These are phyloP conservation scores for Ceratocystis smalleyi DNA, from an alignment of 2,329 filamentous ascomycete species.

Conservation along the genomic window DNA sequence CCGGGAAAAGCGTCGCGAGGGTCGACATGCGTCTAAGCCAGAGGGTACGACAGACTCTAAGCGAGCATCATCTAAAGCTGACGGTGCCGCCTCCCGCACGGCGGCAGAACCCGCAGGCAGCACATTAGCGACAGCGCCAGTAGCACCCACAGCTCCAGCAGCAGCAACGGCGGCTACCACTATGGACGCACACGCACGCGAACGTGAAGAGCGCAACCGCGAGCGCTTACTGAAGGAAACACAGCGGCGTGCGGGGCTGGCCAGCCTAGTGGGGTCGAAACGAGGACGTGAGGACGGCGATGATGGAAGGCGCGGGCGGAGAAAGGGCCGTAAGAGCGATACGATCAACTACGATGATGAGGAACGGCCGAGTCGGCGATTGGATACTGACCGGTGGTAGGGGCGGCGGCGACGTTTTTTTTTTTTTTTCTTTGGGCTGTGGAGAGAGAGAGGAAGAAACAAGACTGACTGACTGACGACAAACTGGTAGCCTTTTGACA, in stretches of 20 bases:
- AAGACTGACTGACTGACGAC: background rate
- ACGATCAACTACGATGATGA: slow-evolving; percentile 41
- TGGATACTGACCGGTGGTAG: slow-evolving; percentile 27
- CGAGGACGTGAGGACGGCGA: slow-evolving; percentile 34
- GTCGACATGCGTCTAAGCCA: slow-evolving; percentile 25
- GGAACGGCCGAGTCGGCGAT: slow-evolving; percentile 39
- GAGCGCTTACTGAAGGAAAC: slow-evolving; percentile 54
- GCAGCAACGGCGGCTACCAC: slow-evolving; percentile 24
- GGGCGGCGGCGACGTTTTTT: background rate
- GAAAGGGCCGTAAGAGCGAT: slow-evolving; percentile 22
- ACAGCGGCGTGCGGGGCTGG: slow-evolving; percentile 44
- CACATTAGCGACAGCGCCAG: slow-evolving; percentile 16
- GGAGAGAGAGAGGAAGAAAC: background rate
- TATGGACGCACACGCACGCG: slow-evolving; percentile 48
- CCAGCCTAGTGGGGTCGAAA: slow-evolving; percentile 33
- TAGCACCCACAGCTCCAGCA: slow-evolving; percentile 23
- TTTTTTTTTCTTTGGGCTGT: background rate
- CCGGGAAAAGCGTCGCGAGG: slow-evolving; percentile 25
- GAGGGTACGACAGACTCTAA: slow-evolving; percentile 14
- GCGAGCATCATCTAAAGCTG: background rate
- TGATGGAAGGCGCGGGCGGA: slow-evolving; percentile 19
- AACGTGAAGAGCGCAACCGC: slow-evolving; percentile 50
- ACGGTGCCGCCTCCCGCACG: background rate
- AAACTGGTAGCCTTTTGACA: too few species aligned
- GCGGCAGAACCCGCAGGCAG: background rate